Percentiles rank a stretch among this genome's conserved stretches.
phyloP scores from a whole-genome alignment of 73 alveolate species.

The Paramecium caudatum region DNA sequence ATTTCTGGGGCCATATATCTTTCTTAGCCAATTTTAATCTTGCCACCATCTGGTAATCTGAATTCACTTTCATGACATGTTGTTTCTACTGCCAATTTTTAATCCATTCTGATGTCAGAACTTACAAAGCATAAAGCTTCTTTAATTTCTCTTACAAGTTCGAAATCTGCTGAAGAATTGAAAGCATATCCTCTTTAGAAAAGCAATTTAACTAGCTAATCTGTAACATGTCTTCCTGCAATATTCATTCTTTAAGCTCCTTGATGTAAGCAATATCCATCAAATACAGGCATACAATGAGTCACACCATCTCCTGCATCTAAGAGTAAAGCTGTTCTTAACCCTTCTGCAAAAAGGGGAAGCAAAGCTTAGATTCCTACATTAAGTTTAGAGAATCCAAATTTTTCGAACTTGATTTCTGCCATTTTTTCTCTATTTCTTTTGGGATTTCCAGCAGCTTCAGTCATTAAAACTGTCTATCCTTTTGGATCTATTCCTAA shows the following conservation, averaged over 20 bases:
- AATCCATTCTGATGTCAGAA: slow-evolving; percentile 90
- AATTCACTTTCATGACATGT: slow-evolving; percentile 91
- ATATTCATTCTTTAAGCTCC: slow-evolving; percentile 91
- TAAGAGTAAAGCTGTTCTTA: slow-evolving; percentile 91
- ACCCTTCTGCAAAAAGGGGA: slow-evolving; percentile 93
- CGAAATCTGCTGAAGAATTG: slow-evolving; percentile 97
- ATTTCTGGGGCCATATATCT: slow-evolving; percentile 97
- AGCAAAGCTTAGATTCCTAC: slow-evolving; percentile 95
- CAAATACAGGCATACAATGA: slow-evolving; percentile 96
- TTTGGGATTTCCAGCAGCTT: slow-evolving; percentile 96
- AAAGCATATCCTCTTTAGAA: slow-evolving; percentile 96
- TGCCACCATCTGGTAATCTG: slow-evolving; percentile 94
- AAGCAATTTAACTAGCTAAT: slow-evolving; percentile 92
- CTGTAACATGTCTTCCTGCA: slow-evolving; percentile 98
- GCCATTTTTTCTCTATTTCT: slow-evolving; percentile 94
- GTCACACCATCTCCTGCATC: slow-evolving; percentile 99
- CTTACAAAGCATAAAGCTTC: slow-evolving; percentile 95
- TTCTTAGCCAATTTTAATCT: slow-evolving; percentile 91
- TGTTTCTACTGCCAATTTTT: slow-evolving; percentile 93
- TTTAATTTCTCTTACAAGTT: slow-evolving; percentile 96
- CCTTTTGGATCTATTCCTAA: slow-evolving; percentile 79
- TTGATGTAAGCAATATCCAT: slow-evolving; percentile 82
- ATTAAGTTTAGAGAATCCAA: slow-evolving; percentile 86
- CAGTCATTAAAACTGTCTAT: slow-evolving; percentile 90
- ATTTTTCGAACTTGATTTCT: slow-evolving; percentile 93